Evolutionary conservation across 2,329 filamentous ascomycete genomes (phyloP), one percentile per base, ranked within the genome.

Genomic region (Cladosporium sp.): DNA sequence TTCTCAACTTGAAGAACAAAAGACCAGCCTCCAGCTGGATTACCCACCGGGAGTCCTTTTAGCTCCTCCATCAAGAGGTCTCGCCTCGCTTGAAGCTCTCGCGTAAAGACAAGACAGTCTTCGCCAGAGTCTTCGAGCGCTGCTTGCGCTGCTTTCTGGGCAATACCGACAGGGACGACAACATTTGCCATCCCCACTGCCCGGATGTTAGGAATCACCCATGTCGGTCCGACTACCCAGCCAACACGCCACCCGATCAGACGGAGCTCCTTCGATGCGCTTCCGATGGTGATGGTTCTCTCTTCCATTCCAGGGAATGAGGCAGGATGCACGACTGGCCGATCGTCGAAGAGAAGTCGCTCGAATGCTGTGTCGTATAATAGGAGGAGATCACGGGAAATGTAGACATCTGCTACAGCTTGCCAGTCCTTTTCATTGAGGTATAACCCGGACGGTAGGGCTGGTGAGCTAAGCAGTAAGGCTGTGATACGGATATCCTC

Each of bases 111-210:
- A 5, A 50, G 11, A n/a, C 40, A 40, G 37, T 59, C 55, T 50
- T 50, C 39, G 8, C 60, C 38, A 57, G 54, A 51, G 43, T 55
- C 40, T 59, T 63, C 58, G 45, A 65, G 43, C 19, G 60, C 52
- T 55, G 59, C 54, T 39, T 59, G 37, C 30, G 51, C 51, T 14
- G 51, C 51, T 20, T 58, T 64, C 50, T 42, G 59, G 28, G 38
- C 58, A 17, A 58, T 58, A 1, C 49, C 59, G 25, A 58, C 42
- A 34, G 59, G 54, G 5, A 60, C 59, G 3, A 60, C 54, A 25
- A 58, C 34, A 43, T 60, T 60, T 25, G 52, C 54, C 59, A 54
- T 60, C 20, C 47, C 54, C 14, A 60, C 54, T 1, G 52, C 28
- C 47, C 49, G 43, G 2, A 60, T 45, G 20, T 57, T 20, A 5